Evolutionary conservation across 805 yeast genomes (phyloP).

Genomic region (Kuraishia cidri): DNA sequence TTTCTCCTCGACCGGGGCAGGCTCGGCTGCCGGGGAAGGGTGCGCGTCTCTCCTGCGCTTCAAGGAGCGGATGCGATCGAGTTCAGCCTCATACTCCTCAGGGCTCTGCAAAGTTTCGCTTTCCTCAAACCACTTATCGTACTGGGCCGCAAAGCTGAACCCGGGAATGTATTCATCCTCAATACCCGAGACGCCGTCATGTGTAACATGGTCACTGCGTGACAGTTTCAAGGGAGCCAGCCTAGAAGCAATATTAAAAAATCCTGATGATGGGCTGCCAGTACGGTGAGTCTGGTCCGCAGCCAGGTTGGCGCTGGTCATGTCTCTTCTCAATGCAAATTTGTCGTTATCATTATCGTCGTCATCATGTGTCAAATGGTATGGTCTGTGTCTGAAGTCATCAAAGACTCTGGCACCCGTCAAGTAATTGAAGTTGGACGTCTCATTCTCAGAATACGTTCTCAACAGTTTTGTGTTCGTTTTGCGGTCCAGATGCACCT

Average conservation of each 20-base stretch:
- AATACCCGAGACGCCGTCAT: conserved; percentile 30
- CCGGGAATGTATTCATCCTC: conserved; percentile 78
- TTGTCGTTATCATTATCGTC: no score
- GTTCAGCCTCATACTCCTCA: background rate
- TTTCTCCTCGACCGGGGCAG: conserved; percentile 1
- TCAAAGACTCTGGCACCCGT: conserved; percentile 48
- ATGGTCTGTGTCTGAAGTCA: conserved; percentile 42
- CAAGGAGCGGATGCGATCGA: conserved; percentile 2
- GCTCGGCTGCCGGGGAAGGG: background rate
- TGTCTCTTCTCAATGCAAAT: no score
- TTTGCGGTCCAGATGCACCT: no score
- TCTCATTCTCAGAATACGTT: conserved; percentile 60
- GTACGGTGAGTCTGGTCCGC: no score
- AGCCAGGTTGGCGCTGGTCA: no score
- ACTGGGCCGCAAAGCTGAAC: conserved; percentile 42
- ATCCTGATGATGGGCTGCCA: no score
- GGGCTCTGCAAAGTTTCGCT: conserved; percentile 9
- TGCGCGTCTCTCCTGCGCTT: background rate
- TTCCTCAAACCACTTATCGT: conserved; percentile 33
- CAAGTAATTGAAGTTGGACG: conserved; percentile 43
- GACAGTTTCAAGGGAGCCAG: no score
- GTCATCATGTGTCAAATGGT: conserved; percentile 5
- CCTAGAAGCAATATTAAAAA: no score
- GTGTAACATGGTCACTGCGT: no score
- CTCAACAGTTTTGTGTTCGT: conserved; percentile 26